Evolutionary conservation across 73 alveolate genomes (phyloP).

Genomic region (Urostyla sp.): DNA sequence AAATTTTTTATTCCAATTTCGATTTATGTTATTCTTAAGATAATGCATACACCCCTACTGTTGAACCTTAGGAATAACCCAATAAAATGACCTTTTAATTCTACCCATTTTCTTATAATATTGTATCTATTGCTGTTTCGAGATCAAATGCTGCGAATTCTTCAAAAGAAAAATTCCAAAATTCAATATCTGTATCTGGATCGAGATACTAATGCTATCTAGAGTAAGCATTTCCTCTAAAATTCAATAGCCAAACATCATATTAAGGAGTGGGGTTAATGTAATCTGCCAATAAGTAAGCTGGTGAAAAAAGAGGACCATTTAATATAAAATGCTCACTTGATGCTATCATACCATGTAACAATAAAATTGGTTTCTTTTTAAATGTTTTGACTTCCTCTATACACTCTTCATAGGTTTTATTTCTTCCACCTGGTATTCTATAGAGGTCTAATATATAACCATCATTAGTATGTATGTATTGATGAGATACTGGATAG

Average conservation of each 20-base stretch:
- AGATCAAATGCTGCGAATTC: constrained; percentile 45
- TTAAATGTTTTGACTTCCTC: neutral
- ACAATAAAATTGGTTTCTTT: constrained; percentile 69
- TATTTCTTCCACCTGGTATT: constrained; percentile 27
- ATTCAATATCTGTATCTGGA: constrained; percentile 3
- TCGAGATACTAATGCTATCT: constrained; percentile 17
- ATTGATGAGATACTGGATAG: constrained; percentile 60
- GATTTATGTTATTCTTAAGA: neutral
- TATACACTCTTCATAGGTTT: neutral
- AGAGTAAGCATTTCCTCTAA: constrained; percentile 44
- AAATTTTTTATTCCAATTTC: neutral
- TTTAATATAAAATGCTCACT: constrained; percentile 83
- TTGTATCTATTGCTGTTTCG: constrained; percentile 14
- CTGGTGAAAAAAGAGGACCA: constrained; percentile 76
- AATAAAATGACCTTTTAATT: neutral
- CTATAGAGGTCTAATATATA: constrained; percentile 61
- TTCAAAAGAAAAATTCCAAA: constrained; percentile 49
- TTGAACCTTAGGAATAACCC: constrained; percentile 27
- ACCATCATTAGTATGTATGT: constrained; percentile 73
- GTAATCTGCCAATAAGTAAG: constrained; percentile 36
- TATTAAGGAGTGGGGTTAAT: constrained; percentile 27
- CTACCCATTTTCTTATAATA: constrained; percentile 4
- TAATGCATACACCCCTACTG: neutral
- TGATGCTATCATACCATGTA: constrained; percentile 90
- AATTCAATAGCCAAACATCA: constrained; percentile 43